Evolutionary conservation across 495 filamentous ascomycete species (phyloP), one percentile per base, ranked within the genome.

Genomic region (Sphaerosporella brunnea): DNA sequence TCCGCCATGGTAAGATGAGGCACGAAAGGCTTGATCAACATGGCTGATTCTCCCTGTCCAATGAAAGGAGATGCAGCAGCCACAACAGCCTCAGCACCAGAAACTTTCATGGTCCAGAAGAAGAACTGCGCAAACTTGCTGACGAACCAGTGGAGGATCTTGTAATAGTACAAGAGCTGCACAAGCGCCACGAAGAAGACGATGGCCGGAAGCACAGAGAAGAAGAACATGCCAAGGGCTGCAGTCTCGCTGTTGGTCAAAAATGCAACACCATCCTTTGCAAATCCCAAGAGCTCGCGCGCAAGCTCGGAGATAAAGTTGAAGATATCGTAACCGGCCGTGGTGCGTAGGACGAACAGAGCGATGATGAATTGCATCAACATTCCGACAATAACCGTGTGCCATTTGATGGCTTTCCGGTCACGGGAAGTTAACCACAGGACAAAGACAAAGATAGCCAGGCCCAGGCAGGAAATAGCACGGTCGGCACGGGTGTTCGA

Each of bases 61-160:
- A 93, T 87, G 65, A 93, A 94, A 1, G 86, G 86, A 3, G 85
- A 86, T n/a, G 86, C 86, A 36, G 85, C 81, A 23, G 86, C 86
- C 23, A 93, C 86, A 23, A 94, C 80, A 19, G 86, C 84, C 60
- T 93, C 86, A 37, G 82, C 84, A 34, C 86, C 86, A n/a, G 84
- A 90, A n/a, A 93, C 82, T 7, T 74, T 69, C 70, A 94, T 77
- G 36, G 64, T 69, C 80, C 82, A 92, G 72, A 87, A 90, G 73
- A 94, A 92, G 64, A 93, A 83, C 40, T 75, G 68, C 51, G 86
- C 84, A 52, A 88, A 83, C 53, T 93, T 93, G 24, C 63, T 63
- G 53, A 93, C 73, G 62, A 81, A 79, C 86, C 86, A 94, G 65
- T 93, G 86, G 19, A 94, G 66, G 35, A 83, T 64, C 3, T 77